phyloP scores from a whole-genome alignment of 805 yeast species.

The Candida anglica region DNA sequence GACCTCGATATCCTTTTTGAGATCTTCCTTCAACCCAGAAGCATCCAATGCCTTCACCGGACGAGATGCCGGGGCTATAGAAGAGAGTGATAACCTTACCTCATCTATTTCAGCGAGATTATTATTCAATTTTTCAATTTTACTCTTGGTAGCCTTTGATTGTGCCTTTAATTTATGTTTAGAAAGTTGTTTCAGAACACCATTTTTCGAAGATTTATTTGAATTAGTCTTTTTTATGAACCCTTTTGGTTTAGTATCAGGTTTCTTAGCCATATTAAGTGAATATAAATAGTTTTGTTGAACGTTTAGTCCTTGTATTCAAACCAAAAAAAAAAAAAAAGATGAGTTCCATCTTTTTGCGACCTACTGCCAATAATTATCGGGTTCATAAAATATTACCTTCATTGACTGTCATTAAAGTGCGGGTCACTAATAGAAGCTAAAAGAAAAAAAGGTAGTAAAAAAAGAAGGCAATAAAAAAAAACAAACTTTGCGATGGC shows the following conservation, averaged over 20 bases:
- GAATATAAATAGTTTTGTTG: too few relatives aligned
- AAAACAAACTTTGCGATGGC: too few relatives aligned
- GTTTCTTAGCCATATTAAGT: background rate
- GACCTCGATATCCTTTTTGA: constrained; percentile 31
- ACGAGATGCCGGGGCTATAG: background rate
- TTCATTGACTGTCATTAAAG: too few relatives aligned
- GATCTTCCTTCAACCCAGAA: constrained; percentile 31
- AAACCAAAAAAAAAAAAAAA: too few relatives aligned
- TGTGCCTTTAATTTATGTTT: constrained; percentile 11
- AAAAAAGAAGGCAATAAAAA: too few relatives aligned
- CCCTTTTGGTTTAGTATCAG: background rate
- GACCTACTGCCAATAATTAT: too few relatives aligned
- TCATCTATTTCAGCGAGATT: constrained; percentile 20
- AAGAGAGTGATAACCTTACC: constrained; percentile 12
- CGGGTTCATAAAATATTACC: too few relatives aligned
- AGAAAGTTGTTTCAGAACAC: constrained; percentile 3
- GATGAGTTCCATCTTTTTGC: too few relatives aligned
- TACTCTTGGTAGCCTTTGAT: constrained; percentile 27
- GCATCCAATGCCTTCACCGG: constrained; percentile 30
- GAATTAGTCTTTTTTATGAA: background rate
- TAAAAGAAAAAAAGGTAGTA: too few relatives aligned
- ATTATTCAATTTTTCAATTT: constrained; percentile 32
- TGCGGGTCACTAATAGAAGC: too few relatives aligned
- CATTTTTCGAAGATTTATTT: too few relatives aligned
- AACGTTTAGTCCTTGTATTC: too few relatives aligned